Conservation (phyloP, 306 rosid genomes). For the Parietaria judaica region DNA sequence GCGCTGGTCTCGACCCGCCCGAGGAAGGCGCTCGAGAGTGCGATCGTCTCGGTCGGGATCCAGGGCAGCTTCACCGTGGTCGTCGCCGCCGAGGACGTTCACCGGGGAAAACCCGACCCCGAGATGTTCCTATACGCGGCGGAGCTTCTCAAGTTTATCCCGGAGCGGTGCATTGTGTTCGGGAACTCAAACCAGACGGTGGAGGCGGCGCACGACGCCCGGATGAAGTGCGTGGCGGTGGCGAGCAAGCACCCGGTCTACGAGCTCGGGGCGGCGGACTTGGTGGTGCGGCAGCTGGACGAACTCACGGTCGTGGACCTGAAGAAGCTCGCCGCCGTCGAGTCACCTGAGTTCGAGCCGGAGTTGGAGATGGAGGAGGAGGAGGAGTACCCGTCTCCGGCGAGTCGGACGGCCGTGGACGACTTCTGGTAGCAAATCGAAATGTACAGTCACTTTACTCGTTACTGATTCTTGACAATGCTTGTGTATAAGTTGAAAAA, state of each 20-base stretch:
- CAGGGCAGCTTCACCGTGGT: conserved; percentile 62
- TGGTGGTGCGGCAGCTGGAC: conserved; percentile 72
- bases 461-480: conserved; percentile 50
- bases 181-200: conserved; percentile 90
- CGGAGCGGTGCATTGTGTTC: conserved; percentile 92
- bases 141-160: conserved; percentile 77
- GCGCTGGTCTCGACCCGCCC: conserved; percentile 87
- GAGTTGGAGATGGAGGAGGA: conserved; percentile 76
- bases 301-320: conserved; percentile 87
- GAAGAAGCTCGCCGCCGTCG: conserved; percentile 79
- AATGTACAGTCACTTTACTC: conserved; percentile 56
- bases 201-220: conserved; percentile 93
- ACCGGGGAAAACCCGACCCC: conserved; percentile 94
- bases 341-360: conserved; percentile 68
- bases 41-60: conserved; percentile 63
- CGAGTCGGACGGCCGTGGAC: conserved; percentile 35
- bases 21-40: conserved; percentile 61
- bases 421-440: conserved; percentile 66
- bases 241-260: conserved; percentile 97
- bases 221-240: conserved; percentile 95
- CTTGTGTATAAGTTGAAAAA: conserved; percentile 42
- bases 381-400: conserved; percentile 33
- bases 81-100: conserved; percentile 88
- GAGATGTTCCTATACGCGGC: conserved; percentile 89
- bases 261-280: conserved; percentile 87